Percentiles rank a stretch among this genome's conserved stretches.
Conservation (phyloP, 768 basidiomycete genomes). For the Kwoniella pini region DNA sequence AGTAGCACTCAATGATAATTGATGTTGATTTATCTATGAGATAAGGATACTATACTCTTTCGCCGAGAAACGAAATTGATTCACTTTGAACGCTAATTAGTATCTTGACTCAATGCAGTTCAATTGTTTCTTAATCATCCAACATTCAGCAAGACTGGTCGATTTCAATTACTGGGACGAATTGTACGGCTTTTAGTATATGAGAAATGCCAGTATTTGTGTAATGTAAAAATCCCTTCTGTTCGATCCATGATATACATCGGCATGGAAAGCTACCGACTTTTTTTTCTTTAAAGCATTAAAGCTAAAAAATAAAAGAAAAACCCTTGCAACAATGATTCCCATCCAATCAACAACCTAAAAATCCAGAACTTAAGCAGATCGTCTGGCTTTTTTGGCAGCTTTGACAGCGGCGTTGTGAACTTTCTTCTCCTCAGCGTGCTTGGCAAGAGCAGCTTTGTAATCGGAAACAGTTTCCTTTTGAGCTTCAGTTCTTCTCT, state of each 20-base stretch:
- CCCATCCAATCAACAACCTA: not conserved
- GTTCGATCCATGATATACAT: slow-evolving; percentile 26
- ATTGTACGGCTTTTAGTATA: too few relatives aligned
- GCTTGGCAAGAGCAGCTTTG: slow-evolving; percentile 84
- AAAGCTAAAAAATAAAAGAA: not conserved
- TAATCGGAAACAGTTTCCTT: slow-evolving; percentile 95
- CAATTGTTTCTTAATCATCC: too few relatives aligned
- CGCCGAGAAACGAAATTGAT: too few relatives aligned
- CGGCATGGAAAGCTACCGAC: slow-evolving; percentile 12
- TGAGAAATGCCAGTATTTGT: too few relatives aligned
- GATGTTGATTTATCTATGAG: too few relatives aligned
- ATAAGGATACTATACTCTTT: too few relatives aligned
- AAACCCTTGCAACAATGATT: not conserved
- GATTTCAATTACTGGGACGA: too few relatives aligned
- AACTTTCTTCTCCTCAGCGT: slow-evolving; percentile 88
- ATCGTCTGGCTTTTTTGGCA: slow-evolving; percentile 52
- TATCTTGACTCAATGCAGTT: too few relatives aligned
- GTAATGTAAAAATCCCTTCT: too few relatives aligned
- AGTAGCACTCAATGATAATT: too few relatives aligned
- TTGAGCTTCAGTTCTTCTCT: slow-evolving; percentile 82
- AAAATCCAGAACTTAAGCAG: slow-evolving; percentile 18
- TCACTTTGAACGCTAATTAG: too few relatives aligned
- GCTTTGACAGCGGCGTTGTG: slow-evolving; percentile 69
- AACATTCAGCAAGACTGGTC: too few relatives aligned
- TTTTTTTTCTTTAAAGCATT: not conserved